Conservation (phyloP, 345 rosid genomes). For the Syzygium aqueum region DNA sequence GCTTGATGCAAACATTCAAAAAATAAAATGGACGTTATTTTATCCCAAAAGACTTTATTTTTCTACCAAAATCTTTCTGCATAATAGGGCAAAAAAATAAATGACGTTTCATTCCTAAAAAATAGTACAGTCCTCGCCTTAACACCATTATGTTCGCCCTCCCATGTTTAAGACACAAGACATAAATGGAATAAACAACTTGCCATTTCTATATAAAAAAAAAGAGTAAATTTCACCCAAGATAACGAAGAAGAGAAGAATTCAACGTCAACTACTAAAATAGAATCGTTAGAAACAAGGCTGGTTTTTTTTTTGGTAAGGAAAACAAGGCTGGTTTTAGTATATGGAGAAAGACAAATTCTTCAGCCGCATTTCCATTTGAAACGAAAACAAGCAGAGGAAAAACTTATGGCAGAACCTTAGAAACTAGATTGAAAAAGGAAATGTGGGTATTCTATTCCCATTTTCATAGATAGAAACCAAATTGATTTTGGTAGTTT, state of each 20-base stretch:
- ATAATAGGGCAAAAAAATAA: not conserved
- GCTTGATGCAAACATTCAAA: not conserved
- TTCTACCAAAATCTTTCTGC: not conserved
- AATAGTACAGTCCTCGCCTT: not conserved
- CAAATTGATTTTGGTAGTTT: not conserved
- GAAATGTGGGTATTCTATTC: not conserved
- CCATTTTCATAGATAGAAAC: not conserved
- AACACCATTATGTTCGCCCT: not conserved
- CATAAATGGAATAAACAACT: not conserved
- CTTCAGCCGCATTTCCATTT: not conserved
- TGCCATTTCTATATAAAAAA: not conserved
- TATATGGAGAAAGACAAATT: not conserved
- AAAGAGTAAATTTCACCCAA: not conserved
- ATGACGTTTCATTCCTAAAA: not conserved
- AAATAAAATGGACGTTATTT: not conserved
- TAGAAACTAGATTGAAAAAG: not conserved
- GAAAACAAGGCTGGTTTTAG: not conserved
- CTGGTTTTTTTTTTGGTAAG: too few relatives aligned
- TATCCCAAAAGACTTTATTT: not conserved
- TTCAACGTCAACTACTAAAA: not conserved
- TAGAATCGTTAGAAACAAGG: not conserved
- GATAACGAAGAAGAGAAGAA: not conserved
- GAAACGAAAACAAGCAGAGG: not conserved
- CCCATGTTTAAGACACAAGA: not conserved
- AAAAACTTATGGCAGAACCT: not conserved